These are phyloP conservation scores for Geranium incanum DNA, from an alignment of 441 rosid species.

Conservation along the genomic window DNA sequence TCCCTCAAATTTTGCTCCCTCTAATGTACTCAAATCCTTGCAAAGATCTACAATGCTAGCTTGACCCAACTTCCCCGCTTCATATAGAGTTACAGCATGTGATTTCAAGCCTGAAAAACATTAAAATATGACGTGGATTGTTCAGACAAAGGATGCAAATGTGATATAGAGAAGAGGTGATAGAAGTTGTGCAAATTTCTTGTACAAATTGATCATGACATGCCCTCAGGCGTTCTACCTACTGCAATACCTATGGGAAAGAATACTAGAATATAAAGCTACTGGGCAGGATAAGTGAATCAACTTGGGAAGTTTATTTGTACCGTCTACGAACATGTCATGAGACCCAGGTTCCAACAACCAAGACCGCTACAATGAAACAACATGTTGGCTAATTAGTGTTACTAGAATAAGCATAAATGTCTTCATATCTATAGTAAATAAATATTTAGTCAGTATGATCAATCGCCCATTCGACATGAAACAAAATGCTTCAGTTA, in stretches of 20 bases:
- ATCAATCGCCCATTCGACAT: not conserved
- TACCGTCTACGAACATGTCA: not conserved
- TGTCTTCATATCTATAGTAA: not conserved
- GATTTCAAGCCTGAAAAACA: constrained; percentile 75
- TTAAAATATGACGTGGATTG: not conserved
- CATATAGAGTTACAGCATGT: constrained; percentile 96
- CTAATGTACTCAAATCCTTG: constrained; percentile 85
- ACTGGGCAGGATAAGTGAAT: not conserved
- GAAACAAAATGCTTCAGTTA: not conserved
- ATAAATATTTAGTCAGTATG: too few relatives aligned
- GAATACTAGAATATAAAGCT: not conserved
- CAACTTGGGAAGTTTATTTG: not conserved
- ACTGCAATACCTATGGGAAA: not conserved
- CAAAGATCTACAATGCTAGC: constrained; percentile 92
- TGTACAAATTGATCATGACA: not conserved
- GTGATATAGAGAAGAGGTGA: not conserved
- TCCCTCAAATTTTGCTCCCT: constrained; percentile 96
- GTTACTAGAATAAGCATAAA: not conserved
- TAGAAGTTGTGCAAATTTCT: not conserved
- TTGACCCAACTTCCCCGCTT: constrained; percentile 94
- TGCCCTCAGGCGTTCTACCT: not conserved
- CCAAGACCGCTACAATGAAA: not conserved
- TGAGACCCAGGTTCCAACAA: not conserved
- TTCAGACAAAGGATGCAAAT: not conserved
- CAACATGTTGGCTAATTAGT: not conserved